A percentile compares a stretch with the other conserved stretches of the same genome.
Conservation (phyloP, 805 yeast species). For the Tetrapisispora taiwanensis region DNA sequence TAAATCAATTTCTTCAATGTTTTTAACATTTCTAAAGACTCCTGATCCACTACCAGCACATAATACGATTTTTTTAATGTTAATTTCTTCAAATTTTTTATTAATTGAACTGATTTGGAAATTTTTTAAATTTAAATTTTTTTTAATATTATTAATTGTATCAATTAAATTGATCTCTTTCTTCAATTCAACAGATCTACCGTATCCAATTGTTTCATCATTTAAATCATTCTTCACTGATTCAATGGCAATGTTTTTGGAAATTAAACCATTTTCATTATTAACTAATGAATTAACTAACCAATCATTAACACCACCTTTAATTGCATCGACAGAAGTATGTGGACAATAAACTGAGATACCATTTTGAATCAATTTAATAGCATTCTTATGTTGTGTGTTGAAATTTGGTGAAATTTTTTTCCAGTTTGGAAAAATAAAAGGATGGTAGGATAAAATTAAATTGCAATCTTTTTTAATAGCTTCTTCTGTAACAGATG, state of each 20-base stretch:
- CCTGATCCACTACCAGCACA: conserved; percentile 95
- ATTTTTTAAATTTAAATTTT: conserved; percentile 38
- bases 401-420: conserved; percentile 47
- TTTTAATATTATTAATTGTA: conserved; percentile 45
- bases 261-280: conserved; percentile 9
- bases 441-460: conserved; percentile 87
- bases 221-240: conserved; percentile 6
- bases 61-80: conserved; percentile 54
- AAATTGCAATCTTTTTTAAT: conserved; percentile 42
- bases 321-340: conserved; percentile 89
- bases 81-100: conserved; percentile 16
- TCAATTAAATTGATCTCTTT: conserved; percentile 34
- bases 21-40: conserved; percentile 38
- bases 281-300: conserved; percentile 50
- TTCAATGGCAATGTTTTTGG: conserved; percentile 18
- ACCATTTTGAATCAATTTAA: conserved; percentile 63
- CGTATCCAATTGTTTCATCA: conserved; percentile 58
- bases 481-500: conserved; percentile 79
- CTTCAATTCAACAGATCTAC: conserved; percentile 49
- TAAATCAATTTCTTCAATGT: conserved; percentile 50
- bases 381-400: conserved; percentile 73
- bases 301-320: conserved; percentile 94
- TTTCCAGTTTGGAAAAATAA: conserved; percentile 83
- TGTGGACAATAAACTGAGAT: conserved; percentile 91
- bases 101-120: conserved; percentile 50